Conservation (phyloP, 495 filamentous ascomycete genomes). For the Hypoxylon trugodes region DNA sequence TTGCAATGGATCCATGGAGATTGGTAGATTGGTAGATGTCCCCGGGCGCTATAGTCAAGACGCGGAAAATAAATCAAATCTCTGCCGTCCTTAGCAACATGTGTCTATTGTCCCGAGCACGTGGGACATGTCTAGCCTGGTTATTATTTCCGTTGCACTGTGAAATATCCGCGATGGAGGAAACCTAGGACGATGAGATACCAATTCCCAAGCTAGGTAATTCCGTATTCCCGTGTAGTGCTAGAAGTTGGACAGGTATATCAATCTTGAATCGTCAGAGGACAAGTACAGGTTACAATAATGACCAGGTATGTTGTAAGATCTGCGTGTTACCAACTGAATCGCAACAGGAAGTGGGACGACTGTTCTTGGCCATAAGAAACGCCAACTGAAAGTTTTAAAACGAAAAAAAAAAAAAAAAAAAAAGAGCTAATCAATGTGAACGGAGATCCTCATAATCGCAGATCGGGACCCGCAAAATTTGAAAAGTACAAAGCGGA, state of each 20-base stretch:
- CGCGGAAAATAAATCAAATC: constrained; percentile 22
- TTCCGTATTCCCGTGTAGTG: constrained; percentile 14
- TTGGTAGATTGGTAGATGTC: not conserved
- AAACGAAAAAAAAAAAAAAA: constrained; percentile 4
- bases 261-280: constrained; percentile 5
- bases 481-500: constrained; percentile 5
- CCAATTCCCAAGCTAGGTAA: not conserved
- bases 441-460: constrained; percentile 6
- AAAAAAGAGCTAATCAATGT: constrained; percentile 11
- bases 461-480: constrained; percentile 2
- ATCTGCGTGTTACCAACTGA: constrained; percentile 24
- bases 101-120: constrained; percentile 30
- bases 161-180: constrained; percentile 28
- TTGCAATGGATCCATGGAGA: not conserved
- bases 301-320: not conserved
- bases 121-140: constrained; percentile 28
- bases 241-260: constrained; percentile 4
- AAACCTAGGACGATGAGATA: constrained; percentile 7
- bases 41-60: too few species aligned
- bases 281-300: constrained; percentile 28
- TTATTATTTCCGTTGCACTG: constrained; percentile 26
- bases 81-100: constrained; percentile 31
- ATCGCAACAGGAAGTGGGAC: constrained; percentile 11
- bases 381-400: constrained; percentile 1
- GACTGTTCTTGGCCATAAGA: constrained; percentile 18